A percentile compares a stretch with the other conserved stretches of the same genome.
Conservation (phyloP, 208 protist species). For the Crithidia fasciculata region DNA sequence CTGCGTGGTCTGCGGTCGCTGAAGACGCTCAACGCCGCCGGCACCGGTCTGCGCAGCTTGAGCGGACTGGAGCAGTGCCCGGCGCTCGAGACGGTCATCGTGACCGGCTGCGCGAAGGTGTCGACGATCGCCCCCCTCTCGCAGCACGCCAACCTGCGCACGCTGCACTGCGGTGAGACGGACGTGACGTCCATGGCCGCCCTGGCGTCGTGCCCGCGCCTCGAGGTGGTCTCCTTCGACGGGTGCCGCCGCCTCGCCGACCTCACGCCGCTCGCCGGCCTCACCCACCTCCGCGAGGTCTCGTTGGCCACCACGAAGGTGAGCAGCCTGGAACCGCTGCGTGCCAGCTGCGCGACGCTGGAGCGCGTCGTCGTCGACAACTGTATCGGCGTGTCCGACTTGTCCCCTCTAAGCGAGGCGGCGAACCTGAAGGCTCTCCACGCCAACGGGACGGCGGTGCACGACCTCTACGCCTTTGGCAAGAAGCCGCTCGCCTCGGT, state of each 20-base stretch:
- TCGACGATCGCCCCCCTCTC: slow-evolving; percentile 9
- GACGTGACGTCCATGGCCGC: slow-evolving; percentile 8
- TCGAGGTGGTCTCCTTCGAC: slow-evolving; percentile 18
- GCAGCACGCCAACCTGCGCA: slow-evolving; percentile 7
- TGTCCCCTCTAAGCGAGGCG: slow-evolving; percentile 18
- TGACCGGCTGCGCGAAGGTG: slow-evolving; percentile 17
- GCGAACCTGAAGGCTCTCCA: slow-evolving; percentile 13
- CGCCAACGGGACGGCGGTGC: slow-evolving; percentile 12
- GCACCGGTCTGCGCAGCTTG: slow-evolving; percentile 15
- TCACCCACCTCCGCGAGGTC: slow-evolving; percentile 8
- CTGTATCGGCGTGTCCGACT: slow-evolving; percentile 13
- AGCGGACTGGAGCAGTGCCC: slow-evolving; percentile 9
- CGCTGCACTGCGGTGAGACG: slow-evolving; percentile 17
- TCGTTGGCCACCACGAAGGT: slow-evolving; percentile 7
- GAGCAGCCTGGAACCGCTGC: slow-evolving; percentile 5
- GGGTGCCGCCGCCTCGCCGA: slow-evolving; percentile 9
- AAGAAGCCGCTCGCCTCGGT: slow-evolving; percentile 11
- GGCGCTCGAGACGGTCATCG: slow-evolving; percentile 13
- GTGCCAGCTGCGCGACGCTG: slow-evolving; percentile 9
- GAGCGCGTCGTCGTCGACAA: slow-evolving; percentile 18
- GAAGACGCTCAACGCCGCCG: slow-evolving; percentile 19
- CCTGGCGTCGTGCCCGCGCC: slow-evolving; percentile 11
- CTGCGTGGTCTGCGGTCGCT: neutral
- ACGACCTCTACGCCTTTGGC: slow-evolving; percentile 18
- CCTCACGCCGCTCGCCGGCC: neutral